Evolutionary conservation across 192 early-diverging fungal species (phyloP).

Genomic region (Coemansia sp.): DNA sequence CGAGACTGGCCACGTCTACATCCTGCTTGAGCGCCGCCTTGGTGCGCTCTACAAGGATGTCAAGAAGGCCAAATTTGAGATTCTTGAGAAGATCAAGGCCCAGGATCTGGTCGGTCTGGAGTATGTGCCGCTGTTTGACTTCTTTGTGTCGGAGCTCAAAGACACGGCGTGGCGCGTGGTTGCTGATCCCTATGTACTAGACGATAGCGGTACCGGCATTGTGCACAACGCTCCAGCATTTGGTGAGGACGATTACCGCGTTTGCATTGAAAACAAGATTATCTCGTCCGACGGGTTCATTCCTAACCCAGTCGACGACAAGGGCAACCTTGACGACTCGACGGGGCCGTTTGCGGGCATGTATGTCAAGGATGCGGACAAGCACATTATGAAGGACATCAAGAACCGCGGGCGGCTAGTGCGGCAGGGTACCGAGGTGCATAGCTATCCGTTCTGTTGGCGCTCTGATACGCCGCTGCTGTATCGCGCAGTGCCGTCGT

Average conservation of each 20-base stretch:
- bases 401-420: slow-evolving; percentile 82
- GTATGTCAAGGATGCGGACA: slow-evolving; percentile 98
- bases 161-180: slow-evolving; percentile 82
- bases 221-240: slow-evolving; percentile 97
- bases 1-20: slow-evolving; percentile 77
- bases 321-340: slow-evolving; percentile 74
- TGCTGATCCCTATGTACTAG: slow-evolving; percentile 89
- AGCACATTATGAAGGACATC: slow-evolving; percentile 88
- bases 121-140: slow-evolving; percentile 91
- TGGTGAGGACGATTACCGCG: slow-evolving; percentile 99
- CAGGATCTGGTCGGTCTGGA: slow-evolving; percentile 78
- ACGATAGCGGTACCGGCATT: slow-evolving; percentile 94
- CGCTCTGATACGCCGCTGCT: slow-evolving; percentile 96
- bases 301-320: slow-evolving; percentile 89
- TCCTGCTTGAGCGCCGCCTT: slow-evolving; percentile 84
- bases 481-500: slow-evolving; percentile 94
- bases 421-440: slow-evolving; percentile 84
- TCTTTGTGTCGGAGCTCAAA: slow-evolving; percentile 69
- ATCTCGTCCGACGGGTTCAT: slow-evolving; percentile 79
- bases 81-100: slow-evolving; percentile 78
- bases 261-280: slow-evolving; percentile 78
- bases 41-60: slow-evolving; percentile 89
- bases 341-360: slow-evolving; percentile 77
- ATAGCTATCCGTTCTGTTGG: slow-evolving; percentile 98
- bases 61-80: slow-evolving; percentile 91